Evolutionary conservation across 306 rosid species (phyloP).

Genomic region (Mimosa bimucronata): DNA sequence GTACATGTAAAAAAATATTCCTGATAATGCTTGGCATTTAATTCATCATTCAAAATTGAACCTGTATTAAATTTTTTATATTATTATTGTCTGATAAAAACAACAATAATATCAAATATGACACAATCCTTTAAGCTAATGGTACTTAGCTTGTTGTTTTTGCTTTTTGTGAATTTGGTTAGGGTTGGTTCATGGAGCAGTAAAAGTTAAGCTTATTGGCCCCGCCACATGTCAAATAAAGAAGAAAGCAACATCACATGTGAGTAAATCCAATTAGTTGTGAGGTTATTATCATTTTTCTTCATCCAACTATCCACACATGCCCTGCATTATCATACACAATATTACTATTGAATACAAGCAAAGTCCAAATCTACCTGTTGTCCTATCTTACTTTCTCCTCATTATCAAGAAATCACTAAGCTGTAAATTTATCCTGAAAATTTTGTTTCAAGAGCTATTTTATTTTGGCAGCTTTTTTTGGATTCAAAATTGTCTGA

Average conservation of each 20-base stretch:
- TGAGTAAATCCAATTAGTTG: conserved; percentile 34
- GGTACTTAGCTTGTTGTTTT: background rate
- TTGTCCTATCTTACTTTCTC: conserved; percentile 30
- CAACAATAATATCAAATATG: background rate
- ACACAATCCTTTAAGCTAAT: background rate
- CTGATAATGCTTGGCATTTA: conserved; percentile 24
- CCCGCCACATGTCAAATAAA: conserved; percentile 37
- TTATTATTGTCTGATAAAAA: background rate
- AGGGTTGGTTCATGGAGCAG: conserved; percentile 32
- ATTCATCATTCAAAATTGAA: conserved; percentile 24
- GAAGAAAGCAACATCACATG: conserved; percentile 29
- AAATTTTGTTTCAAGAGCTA: no score
- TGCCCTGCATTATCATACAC: conserved; percentile 26
- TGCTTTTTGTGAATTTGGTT: conserved; percentile 48
- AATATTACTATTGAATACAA: background rate
- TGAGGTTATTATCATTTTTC: conserved; percentile 8
- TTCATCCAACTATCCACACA: conserved; percentile 25
- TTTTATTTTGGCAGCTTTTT: no score
- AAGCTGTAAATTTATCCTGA: no score
- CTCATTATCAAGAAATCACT: background rate
- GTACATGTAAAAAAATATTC: conserved; percentile 25
- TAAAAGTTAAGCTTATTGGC: conserved; percentile 24
- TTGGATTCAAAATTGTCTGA: no score
- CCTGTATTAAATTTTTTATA: background rate
- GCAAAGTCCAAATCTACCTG: conserved; percentile 4